Base-by-base conservation (phyloP, 2,329 filamentous ascomycete genomes). In the Fusarium staphyleae region DNA sequence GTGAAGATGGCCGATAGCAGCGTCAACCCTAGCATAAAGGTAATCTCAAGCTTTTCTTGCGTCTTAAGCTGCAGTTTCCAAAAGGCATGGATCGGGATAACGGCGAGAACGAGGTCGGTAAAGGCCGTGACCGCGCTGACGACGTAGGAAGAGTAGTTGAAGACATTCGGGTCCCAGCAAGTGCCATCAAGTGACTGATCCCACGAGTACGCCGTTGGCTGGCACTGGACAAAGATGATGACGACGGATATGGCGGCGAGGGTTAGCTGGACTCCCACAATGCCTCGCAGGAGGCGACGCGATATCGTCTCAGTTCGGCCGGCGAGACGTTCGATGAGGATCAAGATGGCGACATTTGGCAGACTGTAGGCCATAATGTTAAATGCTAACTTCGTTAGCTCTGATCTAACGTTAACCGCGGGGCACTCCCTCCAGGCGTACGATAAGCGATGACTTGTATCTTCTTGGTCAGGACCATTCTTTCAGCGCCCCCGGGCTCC, bases 91-190 rank as follows among this genome's bases (percentile, higher is more conserved):
- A 46, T 49, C 0, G 55, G 55, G 0, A 53, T 40, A 4, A 53
- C 13, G 10, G 55, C 52, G 3, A 58, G 52, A 3, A 57, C 30
- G 2, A 49, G 26, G 11, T 56, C 44, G 2, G 52, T 41, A 14
- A 66, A 43, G 36, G 52, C 48, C 10, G 56, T 61, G 3, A 63
- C 39, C 6, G 42, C 13, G 19, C 37, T 59, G 16, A 57, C 24
- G 16, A 57, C 35, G 41, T 63, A 66, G 7, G 51, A 64, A 8
- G 48, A 22, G 14, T 52, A 52, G 28, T 56, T 53, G 30, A 58
- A 58, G 6, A 57, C 32, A 12, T 43, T n/a, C 7, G 35, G 46
- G 18, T 13, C 32, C 48, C 32, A 40, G 40, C 52, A 57, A 8
- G 10, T 24, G 4, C 55, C 43, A 1, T 40, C 26, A 5, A 28